Conservation (phyloP, 2,329 filamentous ascomycete species). For the Beauveria scarabaeidicola region DNA sequence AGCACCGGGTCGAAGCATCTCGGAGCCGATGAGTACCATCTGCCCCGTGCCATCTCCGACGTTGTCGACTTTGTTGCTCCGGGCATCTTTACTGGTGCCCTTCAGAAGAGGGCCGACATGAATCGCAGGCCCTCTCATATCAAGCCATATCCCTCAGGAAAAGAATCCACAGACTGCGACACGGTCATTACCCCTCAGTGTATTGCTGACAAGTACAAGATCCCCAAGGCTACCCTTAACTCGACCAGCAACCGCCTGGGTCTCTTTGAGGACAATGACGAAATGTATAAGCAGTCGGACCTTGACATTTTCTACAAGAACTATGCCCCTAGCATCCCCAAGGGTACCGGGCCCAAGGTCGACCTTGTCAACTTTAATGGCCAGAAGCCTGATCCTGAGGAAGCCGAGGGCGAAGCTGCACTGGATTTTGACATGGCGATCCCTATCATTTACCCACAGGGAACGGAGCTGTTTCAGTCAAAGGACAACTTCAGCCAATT, state of each 20-base stretch:
- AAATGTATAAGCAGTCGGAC: constrained; percentile 32
- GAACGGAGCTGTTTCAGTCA: constrained; percentile 28
- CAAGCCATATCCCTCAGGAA: not conserved
- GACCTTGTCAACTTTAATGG: constrained; percentile 22
- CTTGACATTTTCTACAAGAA: constrained; percentile 28
- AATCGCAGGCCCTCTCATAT: not conserved
- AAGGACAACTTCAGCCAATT: not conserved
- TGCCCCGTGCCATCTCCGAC: constrained; percentile 26
- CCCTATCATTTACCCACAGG: constrained; percentile 43
- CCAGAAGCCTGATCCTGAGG: constrained; percentile 13
- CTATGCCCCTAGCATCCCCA: constrained; percentile 26
- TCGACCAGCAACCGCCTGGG: constrained; percentile 29
- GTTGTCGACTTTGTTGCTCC: constrained; percentile 33
- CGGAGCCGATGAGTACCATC: constrained; percentile 28
- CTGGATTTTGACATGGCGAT: constrained; percentile 41
- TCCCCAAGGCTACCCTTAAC: constrained; percentile 18
- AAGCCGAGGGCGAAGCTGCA: constrained; percentile 31
- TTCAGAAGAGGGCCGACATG: not conserved
- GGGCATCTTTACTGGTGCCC: constrained; percentile 18
- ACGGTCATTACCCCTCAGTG: constrained; percentile 47
- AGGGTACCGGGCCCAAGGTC: constrained; percentile 25
- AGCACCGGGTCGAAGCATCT: constrained; percentile 23
- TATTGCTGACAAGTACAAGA: constrained; percentile 36
- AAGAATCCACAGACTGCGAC: constrained; percentile 29
- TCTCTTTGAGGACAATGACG: constrained; percentile 31